These are phyloP conservation scores for Anthracocystis setariae DNA, from an alignment of 1,284 basidiomycete species.

Conservation along the genomic window DNA sequence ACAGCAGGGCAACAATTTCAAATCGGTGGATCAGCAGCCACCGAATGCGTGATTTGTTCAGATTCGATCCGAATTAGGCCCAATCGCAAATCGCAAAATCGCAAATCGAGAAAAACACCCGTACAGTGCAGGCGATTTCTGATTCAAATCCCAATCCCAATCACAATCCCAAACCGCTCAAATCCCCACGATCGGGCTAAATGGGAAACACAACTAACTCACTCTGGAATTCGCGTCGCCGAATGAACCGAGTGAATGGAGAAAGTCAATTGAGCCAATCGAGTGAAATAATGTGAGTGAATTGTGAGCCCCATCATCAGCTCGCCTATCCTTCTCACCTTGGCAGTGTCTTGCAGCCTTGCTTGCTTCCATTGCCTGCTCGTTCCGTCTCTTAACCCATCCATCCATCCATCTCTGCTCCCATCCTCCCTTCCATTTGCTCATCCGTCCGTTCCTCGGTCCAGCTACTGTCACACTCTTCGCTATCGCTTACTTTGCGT, in stretches of 20 bases:
- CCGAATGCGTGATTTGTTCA: neutral
- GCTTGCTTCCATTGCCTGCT: neutral
- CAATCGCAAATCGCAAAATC: no score
- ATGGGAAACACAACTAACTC: no score
- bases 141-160: no score
- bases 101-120: no score
- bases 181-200: conserved; percentile 32
- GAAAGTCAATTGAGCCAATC: no score
- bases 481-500: no score
- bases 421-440: neutral
- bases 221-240: no score
- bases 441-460: no score
- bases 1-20: neutral
- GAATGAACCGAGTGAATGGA: no score
- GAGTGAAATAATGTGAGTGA: neutral
- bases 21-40: conserved; percentile 20
- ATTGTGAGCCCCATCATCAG: no score
- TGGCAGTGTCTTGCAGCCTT: neutral
- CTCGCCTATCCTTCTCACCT: neutral
- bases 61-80: conserved; percentile 4
- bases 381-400: neutral
- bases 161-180: neutral
- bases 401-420: neutral
- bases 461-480: no score
- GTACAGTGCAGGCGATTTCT: no score